These are phyloP conservation scores for Epichloe hybrida DNA, from an alignment of 2,329 filamentous ascomycete genomes.

Conservation along the genomic window DNA sequence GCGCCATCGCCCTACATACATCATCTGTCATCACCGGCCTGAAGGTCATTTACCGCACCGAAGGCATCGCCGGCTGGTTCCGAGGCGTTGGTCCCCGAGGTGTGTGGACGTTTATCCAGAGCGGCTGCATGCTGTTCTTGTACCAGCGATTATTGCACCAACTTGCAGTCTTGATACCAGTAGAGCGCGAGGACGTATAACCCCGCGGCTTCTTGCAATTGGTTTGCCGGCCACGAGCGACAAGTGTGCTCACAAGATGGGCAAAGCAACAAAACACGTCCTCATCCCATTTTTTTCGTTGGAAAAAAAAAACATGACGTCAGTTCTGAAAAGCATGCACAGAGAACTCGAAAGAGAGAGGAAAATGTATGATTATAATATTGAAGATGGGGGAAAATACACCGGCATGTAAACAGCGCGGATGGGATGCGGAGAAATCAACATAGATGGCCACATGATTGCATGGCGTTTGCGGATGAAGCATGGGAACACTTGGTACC, in stretches of 20 bases:
- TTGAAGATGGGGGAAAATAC: neutral
- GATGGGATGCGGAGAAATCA: neutral
- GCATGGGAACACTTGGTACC: neutral
- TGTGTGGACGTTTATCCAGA: constrained; percentile 97
- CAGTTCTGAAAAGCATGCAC: neutral
- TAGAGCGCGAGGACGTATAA: constrained; percentile 16
- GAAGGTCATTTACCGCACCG: constrained; percentile 75
- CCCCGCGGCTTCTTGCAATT: too few relatives aligned
- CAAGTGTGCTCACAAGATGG: too few relatives aligned
- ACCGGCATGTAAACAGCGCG: neutral
- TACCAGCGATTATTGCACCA: constrained; percentile 78
- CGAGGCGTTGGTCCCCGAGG: constrained; percentile 82
- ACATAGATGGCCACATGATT: constrained; percentile 2
- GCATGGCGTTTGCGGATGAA: constrained; percentile 1
- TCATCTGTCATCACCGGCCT: constrained; percentile 79
- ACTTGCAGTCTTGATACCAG: constrained; percentile 42
- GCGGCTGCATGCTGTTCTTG: constrained; percentile 88
- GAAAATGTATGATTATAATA: neutral
- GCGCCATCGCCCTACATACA: constrained; percentile 70
- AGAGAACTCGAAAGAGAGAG: neutral
- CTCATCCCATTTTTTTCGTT: neutral
- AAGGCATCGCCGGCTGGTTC: constrained; percentile 85
- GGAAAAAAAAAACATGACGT: neutral
- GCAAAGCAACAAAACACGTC: too few relatives aligned
- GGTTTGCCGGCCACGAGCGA: too few relatives aligned